A percentile compares a stretch with the other conserved stretches of the same genome.
Evolutionary conservation across 2,329 filamentous ascomycete species (phyloP).

Genomic region (Arthrinium puccinioides): DNA sequence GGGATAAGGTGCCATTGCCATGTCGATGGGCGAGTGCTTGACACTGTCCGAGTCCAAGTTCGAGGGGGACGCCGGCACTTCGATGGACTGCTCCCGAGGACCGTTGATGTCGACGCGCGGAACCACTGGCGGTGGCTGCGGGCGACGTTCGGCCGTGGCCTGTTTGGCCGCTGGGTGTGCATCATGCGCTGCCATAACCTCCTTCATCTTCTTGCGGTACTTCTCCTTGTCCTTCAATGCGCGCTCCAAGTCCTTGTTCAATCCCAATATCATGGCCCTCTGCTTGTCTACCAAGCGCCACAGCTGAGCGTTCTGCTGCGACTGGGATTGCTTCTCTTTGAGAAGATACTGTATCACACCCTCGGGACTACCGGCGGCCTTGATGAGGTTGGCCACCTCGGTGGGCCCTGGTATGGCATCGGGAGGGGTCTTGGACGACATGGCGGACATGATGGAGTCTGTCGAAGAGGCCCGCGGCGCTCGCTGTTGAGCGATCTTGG

Average conservation of each 20-base stretch:
- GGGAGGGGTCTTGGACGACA: slow-evolving; percentile 54
- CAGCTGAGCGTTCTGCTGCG: slow-evolving; percentile 84
- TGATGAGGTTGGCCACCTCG: slow-evolving; percentile 73
- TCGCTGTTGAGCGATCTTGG: slow-evolving; percentile 24
- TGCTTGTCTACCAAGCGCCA: slow-evolving; percentile 98
- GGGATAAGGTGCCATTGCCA: slow-evolving; percentile 54
- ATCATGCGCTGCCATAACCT: slow-evolving; percentile 41
- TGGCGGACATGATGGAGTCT: slow-evolving; percentile 81
- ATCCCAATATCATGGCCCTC: slow-evolving; percentile 80
- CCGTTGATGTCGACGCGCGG: slow-evolving; percentile 18
- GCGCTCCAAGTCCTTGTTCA: slow-evolving; percentile 91
- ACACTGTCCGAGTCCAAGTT: slow-evolving; percentile 41
- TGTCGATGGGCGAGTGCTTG: slow-evolving; percentile 51
- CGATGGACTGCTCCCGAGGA: slow-evolving; percentile 22
- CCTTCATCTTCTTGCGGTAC: slow-evolving; percentile 86
- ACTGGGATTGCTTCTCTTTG: slow-evolving; percentile 84
- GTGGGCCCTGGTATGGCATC: slow-evolving; percentile 54
- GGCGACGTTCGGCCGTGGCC: neutral
- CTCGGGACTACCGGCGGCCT: slow-evolving; percentile 81
- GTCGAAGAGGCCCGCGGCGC: slow-evolving; percentile 72
- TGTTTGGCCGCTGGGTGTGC: slow-evolving; percentile 1
- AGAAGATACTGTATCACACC: slow-evolving; percentile 81
- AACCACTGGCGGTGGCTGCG: slow-evolving; percentile 7
- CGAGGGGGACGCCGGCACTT: slow-evolving; percentile 38
- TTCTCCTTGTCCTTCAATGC: slow-evolving; percentile 90